Conservation (phyloP, 208 protist genomes). For the Leptomonas pyrrhocoris region DNA sequence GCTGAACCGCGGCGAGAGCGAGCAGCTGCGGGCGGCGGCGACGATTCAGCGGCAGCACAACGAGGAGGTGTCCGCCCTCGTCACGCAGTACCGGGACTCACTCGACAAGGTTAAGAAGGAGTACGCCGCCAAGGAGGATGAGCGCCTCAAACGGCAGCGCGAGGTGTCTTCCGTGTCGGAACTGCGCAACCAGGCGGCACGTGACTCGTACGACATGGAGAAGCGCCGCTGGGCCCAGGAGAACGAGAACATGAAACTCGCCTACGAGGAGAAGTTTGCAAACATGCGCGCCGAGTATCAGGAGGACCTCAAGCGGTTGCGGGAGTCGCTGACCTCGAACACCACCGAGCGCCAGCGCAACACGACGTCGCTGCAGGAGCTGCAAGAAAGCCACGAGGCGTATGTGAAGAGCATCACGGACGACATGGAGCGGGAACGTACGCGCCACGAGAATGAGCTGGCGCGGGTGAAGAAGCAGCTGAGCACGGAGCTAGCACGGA, state of each 20-base stretch:
- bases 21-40: conserved; percentile 21
- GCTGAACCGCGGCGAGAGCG: conserved; percentile 24
- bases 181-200: conserved; percentile 32
- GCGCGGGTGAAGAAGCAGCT: conserved; percentile 32
- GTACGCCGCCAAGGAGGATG: conserved; percentile 19
- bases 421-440: conserved; percentile 24
- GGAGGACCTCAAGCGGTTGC: conserved; percentile 38
- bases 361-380: conserved; percentile 30
- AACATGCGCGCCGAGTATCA: conserved; percentile 35
- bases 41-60: conserved; percentile 28
- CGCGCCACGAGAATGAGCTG: conserved; percentile 17
- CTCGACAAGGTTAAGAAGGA: conserved; percentile 29
- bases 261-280: conserved; percentile 42
- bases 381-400: conserved; percentile 35
- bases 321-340: conserved; percentile 25
- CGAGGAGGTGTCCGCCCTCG: conserved; percentile 32
- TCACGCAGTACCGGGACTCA: conserved; percentile 22
- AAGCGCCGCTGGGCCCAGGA: conserved; percentile 34
- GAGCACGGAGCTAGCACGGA: conserved; percentile 26
- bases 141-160: conserved; percentile 10
- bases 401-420: conserved; percentile 26
- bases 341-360: conserved; percentile 39
- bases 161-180: conserved; percentile 26
- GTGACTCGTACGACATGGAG: conserved; percentile 37
- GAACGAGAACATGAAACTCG: conserved; percentile 35